Conservation (phyloP, 129 eudicot species). For the Flaveria trinervia region DNA sequence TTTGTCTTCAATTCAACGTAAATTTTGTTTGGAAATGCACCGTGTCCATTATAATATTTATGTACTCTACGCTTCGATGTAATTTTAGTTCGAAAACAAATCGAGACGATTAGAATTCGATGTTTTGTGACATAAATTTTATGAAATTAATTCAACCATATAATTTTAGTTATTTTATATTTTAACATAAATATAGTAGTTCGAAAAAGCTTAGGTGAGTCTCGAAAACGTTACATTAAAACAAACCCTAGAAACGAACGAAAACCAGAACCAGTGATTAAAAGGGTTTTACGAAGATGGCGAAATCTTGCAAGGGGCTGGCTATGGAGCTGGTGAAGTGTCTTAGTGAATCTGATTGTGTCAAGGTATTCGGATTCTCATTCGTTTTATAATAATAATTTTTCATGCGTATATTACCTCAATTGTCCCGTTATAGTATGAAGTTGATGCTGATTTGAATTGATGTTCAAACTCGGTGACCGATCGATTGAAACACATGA, state of each 20-base stretch:
- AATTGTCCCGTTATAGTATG: not conserved
- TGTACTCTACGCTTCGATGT: no score
- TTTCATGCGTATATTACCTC: not conserved
- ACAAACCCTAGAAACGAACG: not conserved
- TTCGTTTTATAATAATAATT: not conserved
- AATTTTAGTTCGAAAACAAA: no score
- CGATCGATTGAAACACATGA: not conserved
- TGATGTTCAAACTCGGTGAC: not conserved
- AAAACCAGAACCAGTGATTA: not conserved
- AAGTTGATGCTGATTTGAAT: slow-evolving; percentile 2
- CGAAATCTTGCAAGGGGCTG: slow-evolving; percentile 89
- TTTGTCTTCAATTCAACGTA: no score
- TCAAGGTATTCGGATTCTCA: slow-evolving; percentile 43
- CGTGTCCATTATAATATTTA: no score
- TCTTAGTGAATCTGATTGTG: slow-evolving; percentile 82
- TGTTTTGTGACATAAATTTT: no score
- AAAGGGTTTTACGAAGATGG: slow-evolving; percentile 40
- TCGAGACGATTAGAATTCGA: no score
- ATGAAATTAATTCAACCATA: no score
- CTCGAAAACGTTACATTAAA: no score
- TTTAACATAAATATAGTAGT: no score
- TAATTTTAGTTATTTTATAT: no score
- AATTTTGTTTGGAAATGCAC: no score
- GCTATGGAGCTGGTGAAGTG: slow-evolving; percentile 82
- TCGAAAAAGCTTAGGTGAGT: no score